Evolutionary conservation across 2,329 filamentous ascomycete species (phyloP).

Genomic region (Fusarium irregulare): DNA sequence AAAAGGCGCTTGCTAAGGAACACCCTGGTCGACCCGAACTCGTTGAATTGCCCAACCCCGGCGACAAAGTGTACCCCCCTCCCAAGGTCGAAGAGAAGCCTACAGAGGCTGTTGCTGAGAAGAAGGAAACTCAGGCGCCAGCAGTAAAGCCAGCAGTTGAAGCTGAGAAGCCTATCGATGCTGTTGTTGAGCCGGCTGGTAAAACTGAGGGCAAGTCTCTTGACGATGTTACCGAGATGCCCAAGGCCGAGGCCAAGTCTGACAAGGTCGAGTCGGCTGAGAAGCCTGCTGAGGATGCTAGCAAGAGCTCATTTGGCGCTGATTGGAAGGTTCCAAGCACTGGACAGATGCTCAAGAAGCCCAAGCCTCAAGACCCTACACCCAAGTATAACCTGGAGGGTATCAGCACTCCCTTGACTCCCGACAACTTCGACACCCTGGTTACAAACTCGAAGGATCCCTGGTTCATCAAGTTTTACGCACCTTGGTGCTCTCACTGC

Average conservation of each 20-base stretch:
- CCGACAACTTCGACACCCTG: slow-evolving; percentile 85
- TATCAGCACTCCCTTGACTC: slow-evolving; percentile 77
- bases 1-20: slow-evolving; percentile 79
- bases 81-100: slow-evolving; percentile 17
- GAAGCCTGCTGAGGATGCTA: slow-evolving; percentile 43
- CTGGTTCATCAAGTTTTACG: slow-evolving; percentile 99
- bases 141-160: slow-evolving; percentile 33
- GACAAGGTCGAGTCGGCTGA: slow-evolving; percentile 44
- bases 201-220: slow-evolving; percentile 31
- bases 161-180: slow-evolving; percentile 34
- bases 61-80: slow-evolving; percentile 63
- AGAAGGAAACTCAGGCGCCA: slow-evolving; percentile 49
- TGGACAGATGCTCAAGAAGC: slow-evolving; percentile 48
- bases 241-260: slow-evolving; percentile 40
- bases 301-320: slow-evolving; percentile 44
- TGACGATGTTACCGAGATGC: slow-evolving; percentile 44
- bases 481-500: slow-evolving; percentile 96
- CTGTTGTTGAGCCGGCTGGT: slow-evolving; percentile 28
- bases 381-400: slow-evolving; percentile 79
- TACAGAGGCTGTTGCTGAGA: slow-evolving; percentile 22
- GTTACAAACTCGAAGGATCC: slow-evolving; percentile 90
- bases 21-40: slow-evolving; percentile 80
- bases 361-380: slow-evolving; percentile 60
- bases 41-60: slow-evolving; percentile 76
- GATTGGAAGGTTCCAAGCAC: slow-evolving; percentile 49